phyloP scores from a whole-genome alignment of 208 protist species.

The Leishmania tarentolae region DNA sequence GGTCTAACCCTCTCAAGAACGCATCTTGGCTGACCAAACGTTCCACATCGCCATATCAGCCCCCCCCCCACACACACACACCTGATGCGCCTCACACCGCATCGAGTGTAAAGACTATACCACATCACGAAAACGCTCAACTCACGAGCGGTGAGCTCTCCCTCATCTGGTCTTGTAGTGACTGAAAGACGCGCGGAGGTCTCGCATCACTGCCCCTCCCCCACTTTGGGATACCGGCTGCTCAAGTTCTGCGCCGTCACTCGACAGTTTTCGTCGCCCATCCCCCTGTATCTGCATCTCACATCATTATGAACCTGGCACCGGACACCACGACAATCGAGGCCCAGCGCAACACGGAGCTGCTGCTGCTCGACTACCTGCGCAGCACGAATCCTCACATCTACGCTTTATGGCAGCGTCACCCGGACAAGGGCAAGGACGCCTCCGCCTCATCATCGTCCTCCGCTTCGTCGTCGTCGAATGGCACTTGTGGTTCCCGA shows the following conservation, averaged over 20 bases:
- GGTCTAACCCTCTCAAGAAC: too few species aligned
- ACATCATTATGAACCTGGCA: slow-evolving; percentile 22
- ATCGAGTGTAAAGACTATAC: not conserved
- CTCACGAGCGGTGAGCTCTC: not conserved
- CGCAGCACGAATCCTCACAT: slow-evolving; percentile 43
- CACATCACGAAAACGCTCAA: not conserved
- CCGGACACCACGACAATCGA: slow-evolving; percentile 40
- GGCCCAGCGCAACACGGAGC: slow-evolving; percentile 65
- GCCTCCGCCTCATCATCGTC: not conserved
- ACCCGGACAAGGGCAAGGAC: slow-evolving; percentile 26
- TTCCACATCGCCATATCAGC: too few species aligned
- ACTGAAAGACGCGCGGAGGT: not conserved
- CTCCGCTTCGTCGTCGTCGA: not conserved
- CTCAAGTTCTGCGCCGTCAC: not conserved
- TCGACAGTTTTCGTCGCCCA: not conserved
- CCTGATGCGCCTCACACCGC: not conserved
- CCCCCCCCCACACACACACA: not conserved
- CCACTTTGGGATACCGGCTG: not conserved
- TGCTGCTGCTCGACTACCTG: slow-evolving; percentile 56
- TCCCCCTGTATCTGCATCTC: not conserved
- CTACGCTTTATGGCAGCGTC: slow-evolving; percentile 45
- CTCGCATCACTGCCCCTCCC: not conserved
- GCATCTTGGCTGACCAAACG: not conserved
- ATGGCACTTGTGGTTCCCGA: not conserved
- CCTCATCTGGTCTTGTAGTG: not conserved